Evolutionary conservation across 371 early-diverging fungal species (phyloP).

Genomic region (Parasitella parasitica): DNA sequence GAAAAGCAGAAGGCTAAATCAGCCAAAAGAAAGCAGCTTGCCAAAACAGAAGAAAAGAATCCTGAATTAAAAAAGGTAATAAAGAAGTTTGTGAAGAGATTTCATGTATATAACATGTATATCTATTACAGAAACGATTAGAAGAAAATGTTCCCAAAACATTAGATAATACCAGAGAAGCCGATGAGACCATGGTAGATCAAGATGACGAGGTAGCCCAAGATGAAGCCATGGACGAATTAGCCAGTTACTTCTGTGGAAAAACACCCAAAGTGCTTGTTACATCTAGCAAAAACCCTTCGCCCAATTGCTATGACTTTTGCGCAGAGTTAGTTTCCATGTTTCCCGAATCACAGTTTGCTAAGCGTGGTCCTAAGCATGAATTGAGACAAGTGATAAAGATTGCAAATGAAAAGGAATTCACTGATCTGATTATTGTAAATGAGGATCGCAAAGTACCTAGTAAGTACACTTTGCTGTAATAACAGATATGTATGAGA

Average conservation of each 20-base stretch:
- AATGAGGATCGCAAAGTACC: constrained; percentile 91
- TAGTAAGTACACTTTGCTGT: too few species aligned
- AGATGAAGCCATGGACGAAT: constrained; percentile 93
- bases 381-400: constrained; percentile 90
- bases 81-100: too few species aligned
- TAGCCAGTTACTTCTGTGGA: constrained; percentile 88
- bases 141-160: constrained; percentile 91
- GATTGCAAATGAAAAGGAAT: constrained; percentile 85
- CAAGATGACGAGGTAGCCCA: constrained; percentile 85
- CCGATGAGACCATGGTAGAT: constrained; percentile 90
- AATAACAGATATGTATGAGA: too few species aligned
- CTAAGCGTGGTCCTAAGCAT: constrained; percentile 85
- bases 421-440: constrained; percentile 89
- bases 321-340: constrained; percentile 87
- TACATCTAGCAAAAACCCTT: constrained; percentile 81
- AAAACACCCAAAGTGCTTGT: constrained; percentile 91
- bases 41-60: constrained; percentile 83
- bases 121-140: constrained; percentile 69
- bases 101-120: background rate
- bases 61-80: constrained; percentile 87
- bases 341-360: constrained; percentile 90
- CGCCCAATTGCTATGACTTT: constrained; percentile 69
- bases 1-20: constrained; percentile 79
- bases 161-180: constrained; percentile 89
- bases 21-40: constrained; percentile 62